A percentile compares a stretch with the other conserved stretches of the same genome.
phyloP scores from a whole-genome alignment of 2,329 filamentous ascomycete species.

The Aspergillus phoenicis region DNA sequence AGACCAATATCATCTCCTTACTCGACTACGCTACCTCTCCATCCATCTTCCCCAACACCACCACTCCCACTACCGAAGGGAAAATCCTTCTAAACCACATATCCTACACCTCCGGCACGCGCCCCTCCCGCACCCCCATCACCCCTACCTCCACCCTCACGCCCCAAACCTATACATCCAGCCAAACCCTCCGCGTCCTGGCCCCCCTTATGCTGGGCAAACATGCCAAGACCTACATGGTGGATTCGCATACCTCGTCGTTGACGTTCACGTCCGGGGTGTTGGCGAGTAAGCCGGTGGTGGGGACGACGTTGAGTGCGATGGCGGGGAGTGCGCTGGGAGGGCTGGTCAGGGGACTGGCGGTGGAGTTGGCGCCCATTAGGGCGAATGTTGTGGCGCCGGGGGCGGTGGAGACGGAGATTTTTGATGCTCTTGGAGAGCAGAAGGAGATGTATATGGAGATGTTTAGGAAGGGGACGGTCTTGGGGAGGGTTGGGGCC shows the following conservation, averaged over 20 bases:
- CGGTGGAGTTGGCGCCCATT: slow-evolving; percentile 47
- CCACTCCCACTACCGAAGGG: slow-evolving; percentile 12
- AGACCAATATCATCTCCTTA: slow-evolving; percentile 47
- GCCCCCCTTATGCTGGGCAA: slow-evolving; percentile 45
- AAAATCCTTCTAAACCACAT: slow-evolving; percentile 52
- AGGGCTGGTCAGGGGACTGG: slow-evolving; percentile 41
- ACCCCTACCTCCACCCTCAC: slow-evolving; percentile 25
- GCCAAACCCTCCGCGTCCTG: slow-evolving; percentile 38
- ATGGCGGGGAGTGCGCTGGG: slow-evolving; percentile 30
- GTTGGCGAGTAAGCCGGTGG: slow-evolving; percentile 36
- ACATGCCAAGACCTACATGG: slow-evolving; percentile 40
- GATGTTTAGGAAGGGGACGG: slow-evolving; percentile 16
- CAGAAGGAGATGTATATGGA: slow-evolving; percentile 32
- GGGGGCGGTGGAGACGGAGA: slow-evolving; percentile 45
- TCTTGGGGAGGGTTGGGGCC: slow-evolving; percentile 30
- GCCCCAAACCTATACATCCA: slow-evolving; percentile 20
- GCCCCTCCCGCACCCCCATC: slow-evolving; percentile 23
- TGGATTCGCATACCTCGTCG: slow-evolving; percentile 29
- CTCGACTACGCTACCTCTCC: slow-evolving; percentile 41
- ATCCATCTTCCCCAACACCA: not conserved
- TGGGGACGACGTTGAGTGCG: slow-evolving; percentile 36
- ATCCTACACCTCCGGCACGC: slow-evolving; percentile 54
- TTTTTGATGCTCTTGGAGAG: slow-evolving; percentile 29
- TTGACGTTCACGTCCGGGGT: slow-evolving; percentile 47
- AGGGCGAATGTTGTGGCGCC: slow-evolving; percentile 48